Base-by-base conservation (phyloP, 208 protist genomes). In the Trypanosoma platydactyli region DNA sequence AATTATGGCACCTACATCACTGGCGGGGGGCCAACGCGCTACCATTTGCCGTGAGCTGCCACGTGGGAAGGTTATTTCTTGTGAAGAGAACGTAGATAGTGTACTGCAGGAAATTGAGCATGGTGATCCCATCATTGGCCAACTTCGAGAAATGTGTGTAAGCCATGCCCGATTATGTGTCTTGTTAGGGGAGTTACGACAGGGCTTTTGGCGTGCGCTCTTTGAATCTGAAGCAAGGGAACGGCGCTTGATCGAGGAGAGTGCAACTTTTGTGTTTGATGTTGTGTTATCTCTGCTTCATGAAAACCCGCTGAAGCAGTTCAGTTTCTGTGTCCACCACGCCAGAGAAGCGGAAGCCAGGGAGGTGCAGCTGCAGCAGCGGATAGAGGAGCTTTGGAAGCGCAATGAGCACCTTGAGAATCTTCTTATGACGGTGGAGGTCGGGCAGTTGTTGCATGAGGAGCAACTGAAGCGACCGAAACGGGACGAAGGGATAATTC, bases 381-480 rank as follows among this genome's bases (percentile, higher is more conserved):
- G 22, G 35, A 12, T 20, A 0, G 42, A 64, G 58, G 58, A 52
- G 33, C 35, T 64, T 20, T 51, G 48, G 48, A 52, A 27, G 15
- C 50, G 24, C 24, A 64, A 64, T 44, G 20, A 52, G 9, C 24
- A 29, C n/a, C 24, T 64, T n/a, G 42, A 64, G 49, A 35, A 51
- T 9, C 5, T 38, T 64, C 42, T 29, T 18, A 45, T 20, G 7
- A 3, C 27, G 25, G 22, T 30, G 25, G 20, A 40, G 7, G 12
- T 11, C 13, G 33, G 12, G 18, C 42, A 5, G 15, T 3, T 7
- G 18, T 41, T 51, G 48, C 15, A 20, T 20, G 11, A 13, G 20
- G 58, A 52, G 22, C 40, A 52, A 1, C 16, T 20, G 22, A 3
- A 35, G 22, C 33, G 7, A 27, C 30, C 27, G 13, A 20, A 15